Conservation (phyloP, 2,329 filamentous ascomycete species). For the Fusarium sambucinum region DNA sequence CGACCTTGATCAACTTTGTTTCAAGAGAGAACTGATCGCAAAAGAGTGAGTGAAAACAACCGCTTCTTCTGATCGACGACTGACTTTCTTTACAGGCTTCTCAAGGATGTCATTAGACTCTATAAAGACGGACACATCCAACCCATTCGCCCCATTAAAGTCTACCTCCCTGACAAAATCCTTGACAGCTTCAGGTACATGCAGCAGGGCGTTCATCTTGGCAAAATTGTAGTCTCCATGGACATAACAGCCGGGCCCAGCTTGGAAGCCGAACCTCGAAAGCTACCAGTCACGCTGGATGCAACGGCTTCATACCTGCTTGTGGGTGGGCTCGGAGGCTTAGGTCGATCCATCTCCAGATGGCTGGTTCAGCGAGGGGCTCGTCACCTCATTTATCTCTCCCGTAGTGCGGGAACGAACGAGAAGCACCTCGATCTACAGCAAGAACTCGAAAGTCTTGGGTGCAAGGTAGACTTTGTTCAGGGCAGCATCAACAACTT, state of each 20-base stretch:
- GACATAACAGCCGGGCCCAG: background rate
- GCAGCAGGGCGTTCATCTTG: conserved; percentile 10
- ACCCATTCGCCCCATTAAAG: background rate
- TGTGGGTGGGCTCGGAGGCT: background rate
- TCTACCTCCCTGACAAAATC: background rate
- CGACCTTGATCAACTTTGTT: conserved; percentile 9
- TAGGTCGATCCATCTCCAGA: conserved; percentile 3
- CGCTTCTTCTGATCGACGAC: background rate
- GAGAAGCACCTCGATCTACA: background rate
- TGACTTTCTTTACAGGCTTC: background rate
- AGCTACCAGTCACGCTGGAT: background rate
- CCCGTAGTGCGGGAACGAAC: background rate
- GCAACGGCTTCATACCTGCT: conserved; percentile 1
- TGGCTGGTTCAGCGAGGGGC: conserved; percentile 10
- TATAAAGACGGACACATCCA: background rate
- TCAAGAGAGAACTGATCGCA: background rate
- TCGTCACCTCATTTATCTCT: conserved; percentile 6
- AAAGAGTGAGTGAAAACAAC: background rate
- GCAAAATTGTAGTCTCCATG: conserved; percentile 8
- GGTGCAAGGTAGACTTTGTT: background rate
- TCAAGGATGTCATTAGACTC: background rate
- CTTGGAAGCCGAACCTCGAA: background rate
- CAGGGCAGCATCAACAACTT: conserved; percentile 5
- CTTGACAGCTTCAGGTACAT: conserved; percentile 11
- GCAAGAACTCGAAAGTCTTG: background rate